Evolutionary conservation across 2,329 filamentous ascomycete species (phyloP), one percentile per base, ranked within the genome.

Genomic region (Ambrosiella beaveri): DNA sequence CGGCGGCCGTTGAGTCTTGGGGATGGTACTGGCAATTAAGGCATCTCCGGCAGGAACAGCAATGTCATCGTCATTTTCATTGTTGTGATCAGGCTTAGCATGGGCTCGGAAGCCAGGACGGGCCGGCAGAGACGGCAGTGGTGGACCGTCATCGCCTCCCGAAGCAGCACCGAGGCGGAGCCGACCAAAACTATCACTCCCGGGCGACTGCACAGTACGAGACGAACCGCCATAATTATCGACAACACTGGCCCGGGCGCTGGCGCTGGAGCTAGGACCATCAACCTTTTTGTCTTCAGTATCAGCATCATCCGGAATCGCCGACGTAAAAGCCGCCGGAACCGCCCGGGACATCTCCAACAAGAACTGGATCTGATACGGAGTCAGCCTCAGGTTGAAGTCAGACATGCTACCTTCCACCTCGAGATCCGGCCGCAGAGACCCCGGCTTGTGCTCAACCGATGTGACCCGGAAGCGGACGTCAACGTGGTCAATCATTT

Each of bases 401-500:
- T 96, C 86, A 5, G 90, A 96, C 82, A 99, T 88, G 53, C 80
- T 84, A 2, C 91, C 90, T 67, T 93, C 84, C 17, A 98, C 83
- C 70, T 97, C 91, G 54, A 89, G 84, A 65, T 98, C 91, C 0
- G 93, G 93, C 44, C 91, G 80, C 65, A 93, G 84, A 57, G 79
- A 75, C 12, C 85, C 86, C 38, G 79, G 69, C 64, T 81, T 82
- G 67, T 98, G 93, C 66, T 97, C 91, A 0, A 90, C 81, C 69
- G 96, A 91, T 1, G 86, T 94, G 63, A 98, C 84, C 61, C 86
- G 87, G 71, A 98, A 96, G 53, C 86, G 87, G 27, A 99, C 74
- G 67, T 98, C 93, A 11, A 98, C 89, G 64, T 96, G 89, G 65
- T 98, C 90, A 64, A 99, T 95, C 74, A 99, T 85, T 67, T 98